Evolutionary conservation across 2,329 filamentous ascomycete genomes (phyloP), one percentile per base, ranked within the genome.

Genomic region (Pseudocercospora fijiensis): DNA sequence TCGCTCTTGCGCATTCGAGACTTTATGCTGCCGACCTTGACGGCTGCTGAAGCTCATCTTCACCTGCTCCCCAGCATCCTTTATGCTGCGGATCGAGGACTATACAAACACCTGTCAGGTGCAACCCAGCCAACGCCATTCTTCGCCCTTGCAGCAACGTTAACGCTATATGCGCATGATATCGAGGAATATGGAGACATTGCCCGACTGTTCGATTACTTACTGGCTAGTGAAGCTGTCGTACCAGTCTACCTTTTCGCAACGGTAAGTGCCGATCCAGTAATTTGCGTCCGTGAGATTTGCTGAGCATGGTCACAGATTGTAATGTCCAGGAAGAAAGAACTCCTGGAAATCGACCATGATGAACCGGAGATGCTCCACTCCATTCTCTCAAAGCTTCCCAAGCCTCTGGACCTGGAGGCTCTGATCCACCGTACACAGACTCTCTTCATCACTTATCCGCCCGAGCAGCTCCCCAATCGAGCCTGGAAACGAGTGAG

Each of bases 101-200:
- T 99, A 24, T 89, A 86, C 75, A 80, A 78, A 7, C 94, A 96
- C 78, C 64, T 77, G n/a, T 70, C 67, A 16, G 61, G 63, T 28
- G 67, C 67, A 26, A 69, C 69, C 22, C 55, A 70, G 24, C 70
- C 74, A 4, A 87, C 93, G 74, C 94, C 95, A 1, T 97, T 93
- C 77, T 99, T 96, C 76, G 95, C 95, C 4, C 83, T 99, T 4
- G 88, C 91, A n/a, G 92, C 92, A 55, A 96, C 92, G 0, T 84
- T 99, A 49, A 99, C 96, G 33, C 88, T 99, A 81, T 99, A 97
- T 77, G 92, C 95, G 18, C 95, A 99, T 78, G 94, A 98, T 76
- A 92, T 99, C 65, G 89, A 95, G 77, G 88, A 89, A 47, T 97
- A 96, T 75, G 86, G 86, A 67, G 90, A 94, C 69, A 98, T 99